Percentiles rank a stretch among this genome's conserved stretches.
Conservation (phyloP, 495 filamentous ascomycete species). For the Annulohypoxylon nitens region DNA sequence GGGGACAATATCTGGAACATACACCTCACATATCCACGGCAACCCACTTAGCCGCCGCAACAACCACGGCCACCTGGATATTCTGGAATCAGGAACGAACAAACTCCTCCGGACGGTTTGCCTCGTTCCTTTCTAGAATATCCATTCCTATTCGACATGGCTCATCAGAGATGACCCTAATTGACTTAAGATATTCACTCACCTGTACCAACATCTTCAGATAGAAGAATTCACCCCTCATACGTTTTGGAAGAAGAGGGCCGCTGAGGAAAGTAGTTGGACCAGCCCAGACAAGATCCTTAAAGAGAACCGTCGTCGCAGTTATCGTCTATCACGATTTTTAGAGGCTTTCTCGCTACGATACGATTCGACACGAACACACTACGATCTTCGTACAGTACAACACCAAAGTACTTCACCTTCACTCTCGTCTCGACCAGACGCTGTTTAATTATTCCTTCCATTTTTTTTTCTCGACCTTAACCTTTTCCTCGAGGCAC, state of each 20-base stretch:
- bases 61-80: constrained; percentile 33
- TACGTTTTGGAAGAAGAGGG: constrained; percentile 30
- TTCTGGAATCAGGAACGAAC: constrained; percentile 41
- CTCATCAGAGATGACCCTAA: constrained; percentile 49
- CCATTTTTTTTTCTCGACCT: constrained; percentile 26
- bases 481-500: constrained; percentile 22
- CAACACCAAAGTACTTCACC: constrained; percentile 12
- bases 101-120: constrained; percentile 42
- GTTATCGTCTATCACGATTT: constrained; percentile 17
- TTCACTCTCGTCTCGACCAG: constrained; percentile 18
- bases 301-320: not conserved
- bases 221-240: constrained; percentile 19
- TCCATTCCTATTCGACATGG: constrained; percentile 41
- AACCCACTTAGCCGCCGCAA: constrained; percentile 4
- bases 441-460: not conserved
- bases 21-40: constrained; percentile 2
- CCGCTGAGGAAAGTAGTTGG: constrained; percentile 31
- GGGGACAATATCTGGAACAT: not conserved
- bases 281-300: constrained; percentile 38
- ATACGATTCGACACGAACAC: not conserved
- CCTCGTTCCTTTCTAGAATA: constrained; percentile 26
- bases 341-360: constrained; percentile 13
- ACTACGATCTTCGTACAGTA: not conserved
- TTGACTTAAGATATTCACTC: constrained; percentile 30
- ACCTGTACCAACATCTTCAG: constrained; percentile 34